These are phyloP conservation scores for Ogataea angusta DNA, from an alignment of 805 yeast species.

Conservation along the genomic window DNA sequence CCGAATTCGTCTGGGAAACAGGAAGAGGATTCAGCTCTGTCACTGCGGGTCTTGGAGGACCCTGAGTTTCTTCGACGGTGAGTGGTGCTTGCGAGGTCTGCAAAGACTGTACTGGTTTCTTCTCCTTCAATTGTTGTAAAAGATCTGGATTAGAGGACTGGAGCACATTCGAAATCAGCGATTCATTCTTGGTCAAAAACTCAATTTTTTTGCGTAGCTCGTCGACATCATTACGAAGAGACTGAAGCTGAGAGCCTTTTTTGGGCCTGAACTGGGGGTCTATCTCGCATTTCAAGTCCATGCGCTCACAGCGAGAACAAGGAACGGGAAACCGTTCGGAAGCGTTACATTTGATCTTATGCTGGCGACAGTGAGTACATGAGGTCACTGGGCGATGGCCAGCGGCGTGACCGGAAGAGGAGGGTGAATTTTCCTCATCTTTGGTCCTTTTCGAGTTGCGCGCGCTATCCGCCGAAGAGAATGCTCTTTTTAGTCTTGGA, in stretches of 20 bases:
- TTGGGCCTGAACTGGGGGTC: conserved; percentile 91
- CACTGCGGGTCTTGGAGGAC: conserved; percentile 13
- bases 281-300: conserved; percentile 78
- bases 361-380: conserved; percentile 92
- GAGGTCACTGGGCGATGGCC: conserved; percentile 88
- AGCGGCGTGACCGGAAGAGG: conserved; percentile 30
- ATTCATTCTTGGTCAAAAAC: conserved; percentile 61
- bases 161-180: conserved; percentile 61
- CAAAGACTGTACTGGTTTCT: neutral
- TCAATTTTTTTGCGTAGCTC: conserved; percentile 73
- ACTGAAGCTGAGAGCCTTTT: conserved; percentile 86
- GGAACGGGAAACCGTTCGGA: conserved; percentile 77
- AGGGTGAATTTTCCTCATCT: conserved; percentile 12
- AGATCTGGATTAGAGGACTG: conserved; percentile 31
- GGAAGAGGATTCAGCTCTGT: conserved; percentile 21
- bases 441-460: conserved; percentile 3
- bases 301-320: conserved; percentile 77
- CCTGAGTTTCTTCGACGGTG: neutral
- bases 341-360: conserved; percentile 91
- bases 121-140: conserved; percentile 3
- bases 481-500: conserved; percentile 5
- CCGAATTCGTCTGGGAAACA: conserved; percentile 16
- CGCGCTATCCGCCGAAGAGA: neutral
- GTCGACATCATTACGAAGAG: conserved; percentile 79
- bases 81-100: neutral